Evolutionary conservation across 306 rosid species (phyloP), one percentile per base, ranked within the genome.

Genomic region (Malus asiatica): DNA sequence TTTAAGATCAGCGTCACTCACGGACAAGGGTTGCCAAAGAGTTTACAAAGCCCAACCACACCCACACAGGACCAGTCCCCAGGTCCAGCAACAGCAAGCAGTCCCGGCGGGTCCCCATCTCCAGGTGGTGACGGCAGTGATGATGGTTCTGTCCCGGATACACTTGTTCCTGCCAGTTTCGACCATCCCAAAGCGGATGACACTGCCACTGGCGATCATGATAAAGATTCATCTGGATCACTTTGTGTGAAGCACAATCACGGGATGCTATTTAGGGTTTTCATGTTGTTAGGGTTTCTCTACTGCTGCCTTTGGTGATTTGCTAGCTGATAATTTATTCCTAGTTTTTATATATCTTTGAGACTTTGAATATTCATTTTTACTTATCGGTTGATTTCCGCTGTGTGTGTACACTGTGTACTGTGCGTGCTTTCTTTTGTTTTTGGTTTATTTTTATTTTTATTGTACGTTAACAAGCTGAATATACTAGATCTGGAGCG

Each of bases 151-250:
- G 84, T 82, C 3, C 99, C 99, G 1, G 99, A 95, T 5, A 89
- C 99, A 1, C 80, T 79, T 53, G 86, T 95, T 38, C 99, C 97
- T 58, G 64, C 99, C n/a, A 92, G 86, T 82, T 95, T 92, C 67
- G 87, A 77, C 68, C 16, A 95, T 66, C 99, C 99, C 8, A 72
- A 72, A 6, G 78, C 66, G 51, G 86, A 75, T 57, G 79, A 27
- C 3, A 74, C 45, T 20, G 85, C 55, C 55, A 48, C 20, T 48
- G 55, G 55, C 20, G 8, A 48, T 48, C 55, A 78, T 12, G 78
- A 66, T 2, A 66, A 53, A 1, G 66, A 82, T 2, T 67, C 84
- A 71, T 83, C 97, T n/a, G 84, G 72, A 10, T 73, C 76, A 40
- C 30, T 60, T 61, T 2, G 45, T 74, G 70, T 66, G 64, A 82